phyloP scores from a whole-genome alignment of 2,329 filamentous ascomycete genomes.

The Fusarium guadeloupense region DNA sequence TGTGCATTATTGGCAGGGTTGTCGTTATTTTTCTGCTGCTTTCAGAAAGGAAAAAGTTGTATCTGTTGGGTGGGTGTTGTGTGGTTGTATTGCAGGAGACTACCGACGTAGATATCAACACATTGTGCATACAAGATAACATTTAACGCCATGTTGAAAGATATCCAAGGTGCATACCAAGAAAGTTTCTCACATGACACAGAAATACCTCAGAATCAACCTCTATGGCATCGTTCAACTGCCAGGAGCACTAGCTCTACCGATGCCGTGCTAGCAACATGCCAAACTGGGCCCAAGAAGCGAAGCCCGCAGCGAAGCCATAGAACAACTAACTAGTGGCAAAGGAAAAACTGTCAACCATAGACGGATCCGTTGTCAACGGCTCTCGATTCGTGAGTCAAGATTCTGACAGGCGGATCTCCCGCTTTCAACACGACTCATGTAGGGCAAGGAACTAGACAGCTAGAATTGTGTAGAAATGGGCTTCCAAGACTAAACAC shows the following conservation, averaged over 20 bases:
- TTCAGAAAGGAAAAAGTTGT: background rate
- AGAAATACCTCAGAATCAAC: conserved; percentile 21
- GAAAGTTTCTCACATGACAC: background rate
- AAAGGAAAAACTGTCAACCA: background rate
- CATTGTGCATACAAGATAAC: background rate
- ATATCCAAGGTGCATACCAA: background rate
- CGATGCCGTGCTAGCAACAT: background rate
- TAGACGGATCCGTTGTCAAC: background rate
- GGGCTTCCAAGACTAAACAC: background rate
- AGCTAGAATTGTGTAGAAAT: too few relatives aligned
- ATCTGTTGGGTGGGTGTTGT: background rate
- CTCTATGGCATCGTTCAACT: background rate
- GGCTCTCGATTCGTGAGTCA: background rate
- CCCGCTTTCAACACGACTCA: conserved; percentile 11
- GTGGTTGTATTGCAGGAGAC: background rate
- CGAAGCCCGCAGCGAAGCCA: conserved; percentile 6
- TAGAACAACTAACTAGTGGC: conserved; percentile 5
- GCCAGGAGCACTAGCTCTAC: conserved; percentile 10
- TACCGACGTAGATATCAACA: background rate
- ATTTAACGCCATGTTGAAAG: background rate
- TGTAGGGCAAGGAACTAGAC: background rate
- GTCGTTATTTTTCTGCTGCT: background rate
- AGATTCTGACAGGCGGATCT: conserved; percentile 6
- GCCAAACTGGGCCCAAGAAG: background rate
- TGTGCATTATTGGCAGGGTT: conserved; percentile 18